Evolutionary conservation across 1,284 basidiomycete species (phyloP), one percentile per base, ranked within the genome.

Genomic region (Sphaerobolus stellatus): DNA sequence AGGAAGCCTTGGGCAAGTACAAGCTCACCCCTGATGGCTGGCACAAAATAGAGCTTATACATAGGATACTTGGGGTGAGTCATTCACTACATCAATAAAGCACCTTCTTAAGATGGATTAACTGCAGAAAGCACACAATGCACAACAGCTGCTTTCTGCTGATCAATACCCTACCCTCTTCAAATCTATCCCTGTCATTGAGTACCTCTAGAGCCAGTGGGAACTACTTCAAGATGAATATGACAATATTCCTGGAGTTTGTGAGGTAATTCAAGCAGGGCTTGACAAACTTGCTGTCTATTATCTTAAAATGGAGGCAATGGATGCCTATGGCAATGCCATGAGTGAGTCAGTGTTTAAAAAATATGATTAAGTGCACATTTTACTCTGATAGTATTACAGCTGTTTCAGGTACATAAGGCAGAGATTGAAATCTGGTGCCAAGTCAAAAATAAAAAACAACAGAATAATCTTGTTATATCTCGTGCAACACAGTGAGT

Each of bases 241-340:
- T 30, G 8, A 28, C 5, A 20, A 25, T 24, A 48, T 52, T 20
- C 48, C 49, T 20, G 16, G 29, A 20, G 14, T 54, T 13, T 5
- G 22, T 8, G 31, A 22, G 14, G 31, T 50, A 31, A n/a, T 54
- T 8, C 49, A 52, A 29, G 48, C 48, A 5, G 49, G 52, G 8
- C 31, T 54, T 14, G 31, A 54, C 16, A 54, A 54, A 36, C 48
- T 54, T 6, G 30, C 29, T 6, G 31, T 34, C 14, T 51, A 54
- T 30, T 52, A 54, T 36, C 27, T 48, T 11, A 52, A 52, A 40
- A 54, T 54, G 52, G 52, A 54, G 30, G 48, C 31, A 13, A 14
- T 20, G 6, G 49, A 54, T 41, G 52, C 52, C 20, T 54, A 54
- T 50, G 52, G 43, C 8, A 54, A 36, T 54, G 47, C 52, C 24